Evolutionary conservation across 768 basidiomycete genomes (phyloP).

Genomic region (Wakefieldia striispora): DNA sequence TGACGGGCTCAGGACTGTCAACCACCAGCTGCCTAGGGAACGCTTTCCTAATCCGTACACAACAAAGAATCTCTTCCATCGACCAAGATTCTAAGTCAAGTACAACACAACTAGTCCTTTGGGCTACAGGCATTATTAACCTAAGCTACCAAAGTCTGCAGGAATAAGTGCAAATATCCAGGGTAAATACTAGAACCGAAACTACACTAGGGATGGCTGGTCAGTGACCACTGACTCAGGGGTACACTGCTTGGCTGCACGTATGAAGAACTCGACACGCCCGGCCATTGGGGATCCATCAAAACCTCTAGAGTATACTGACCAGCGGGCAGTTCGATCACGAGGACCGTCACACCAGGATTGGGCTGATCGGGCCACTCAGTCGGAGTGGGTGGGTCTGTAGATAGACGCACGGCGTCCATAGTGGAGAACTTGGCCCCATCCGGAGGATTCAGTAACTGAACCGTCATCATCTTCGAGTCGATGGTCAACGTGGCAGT

Average conservation of each 20-base stretch:
- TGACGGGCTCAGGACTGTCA: conserved; percentile 8
- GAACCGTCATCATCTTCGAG: conserved; percentile 61
- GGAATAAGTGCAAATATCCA: conserved; percentile 2
- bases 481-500: conserved; percentile 76
- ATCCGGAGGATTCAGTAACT: conserved; percentile 61
- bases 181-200: neutral
- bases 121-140: neutral
- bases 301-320: conserved; percentile 76
- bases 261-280: conserved; percentile 60
- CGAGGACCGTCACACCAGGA: conserved; percentile 74
- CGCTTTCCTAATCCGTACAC: conserved; percentile 17
- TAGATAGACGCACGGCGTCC: conserved; percentile 51
- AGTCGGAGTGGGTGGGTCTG: conserved; percentile 65
- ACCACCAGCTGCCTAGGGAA: conserved; percentile 20
- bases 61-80: too few species aligned
- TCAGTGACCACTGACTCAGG: conserved; percentile 72
- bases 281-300: conserved; percentile 92
- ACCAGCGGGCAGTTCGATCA: conserved; percentile 65
- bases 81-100: neutral
- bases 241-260: conserved; percentile 66
- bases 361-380: conserved; percentile 68
- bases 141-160: conserved; percentile 10
- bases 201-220: conserved; percentile 54
- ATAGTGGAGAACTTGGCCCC: conserved; percentile 64
- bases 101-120: neutral